Evolutionary conservation across 2,329 filamentous ascomycete genomes (phyloP), one percentile per base, ranked within the genome.

Genomic region (Ceratocystis variospora): DNA sequence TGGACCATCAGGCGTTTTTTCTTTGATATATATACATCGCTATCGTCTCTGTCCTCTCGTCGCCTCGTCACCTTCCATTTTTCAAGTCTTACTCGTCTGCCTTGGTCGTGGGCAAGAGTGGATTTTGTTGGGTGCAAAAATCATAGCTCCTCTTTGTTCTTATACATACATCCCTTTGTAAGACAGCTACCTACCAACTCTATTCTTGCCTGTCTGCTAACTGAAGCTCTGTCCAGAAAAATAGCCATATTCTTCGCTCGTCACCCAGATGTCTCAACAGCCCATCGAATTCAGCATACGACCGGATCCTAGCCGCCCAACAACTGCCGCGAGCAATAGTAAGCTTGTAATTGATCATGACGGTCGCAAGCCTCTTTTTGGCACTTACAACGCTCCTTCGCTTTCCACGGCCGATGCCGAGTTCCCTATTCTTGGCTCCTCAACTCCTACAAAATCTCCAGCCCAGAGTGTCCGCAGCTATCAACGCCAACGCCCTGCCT

Each of bases 301-400:
- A 46, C 66, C 66, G 33, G 66, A 68, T 53, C 48, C 66, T 22
- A 68, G 66, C 50, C 66, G 66, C 55, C 66, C 66, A 31, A 66
- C 66, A n/a, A 68, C 66, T n/a, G 63, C 66, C 25, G 45, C 66
- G 15, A 68, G 63, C 59, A 68, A 64, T 46, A 72, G 70, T 17
- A 70, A 72, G 45, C 72, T 78, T 8, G 69, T 74, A 6, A 76
- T 79, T 63, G 76, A 74, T 70, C 73, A 76, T 63, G 74, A 75
- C 5, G 76, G 75, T n/a, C 73, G 77, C 46, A 77, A 74, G 70
- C 76, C 76, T 62, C 70, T 79, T 15, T 79, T 79, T 66, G 70
- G 67, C 62, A 71, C 67, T 68, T 71, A 68, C 66, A 67, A 69
- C 17, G 61, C 70, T 69, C 37, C 61, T 28, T 37, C 72, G 10